Evolutionary conservation across 1,139 yeast genomes (phyloP).

Genomic region (Kodamaea sp.): DNA sequence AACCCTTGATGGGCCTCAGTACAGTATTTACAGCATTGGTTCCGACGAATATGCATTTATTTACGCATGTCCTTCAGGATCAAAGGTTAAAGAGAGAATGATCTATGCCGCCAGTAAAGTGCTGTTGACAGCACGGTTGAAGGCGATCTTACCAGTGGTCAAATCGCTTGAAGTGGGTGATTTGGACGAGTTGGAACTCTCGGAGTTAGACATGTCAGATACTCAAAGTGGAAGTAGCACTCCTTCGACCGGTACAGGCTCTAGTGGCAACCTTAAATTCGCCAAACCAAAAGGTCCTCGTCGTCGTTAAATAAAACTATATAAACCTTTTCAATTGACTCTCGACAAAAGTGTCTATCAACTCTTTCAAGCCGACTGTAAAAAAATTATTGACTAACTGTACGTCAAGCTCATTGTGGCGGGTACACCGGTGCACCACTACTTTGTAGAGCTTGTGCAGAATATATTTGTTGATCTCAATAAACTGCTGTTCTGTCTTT

Average conservation of each 20-base stretch:
- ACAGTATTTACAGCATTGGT: constrained; percentile 49
- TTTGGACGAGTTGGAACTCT: constrained; percentile 56
- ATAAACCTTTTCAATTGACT: constrained; percentile 14
- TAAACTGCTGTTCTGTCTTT: constrained; percentile 29
- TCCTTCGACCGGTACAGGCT: constrained; percentile 6
- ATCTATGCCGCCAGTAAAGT: constrained; percentile 80
- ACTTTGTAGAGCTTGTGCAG: constrained; percentile 45
- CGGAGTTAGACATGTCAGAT: constrained; percentile 21
- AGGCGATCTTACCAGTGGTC: constrained; percentile 27
- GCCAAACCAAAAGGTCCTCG: constrained; percentile 58
- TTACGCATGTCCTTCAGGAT: constrained; percentile 86
- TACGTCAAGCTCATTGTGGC: constrained; percentile 9
- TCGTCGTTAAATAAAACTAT: constrained; percentile 27
- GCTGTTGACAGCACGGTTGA: constrained; percentile 56
- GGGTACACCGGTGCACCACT: constrained; percentile 15
- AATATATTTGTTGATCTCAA: constrained; percentile 34
- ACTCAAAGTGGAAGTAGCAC: constrained; percentile 8
- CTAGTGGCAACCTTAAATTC: constrained; percentile 31
- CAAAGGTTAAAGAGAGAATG: constrained; percentile 90
- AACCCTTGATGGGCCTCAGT: constrained; percentile 36
- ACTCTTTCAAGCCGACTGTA: constrained; percentile 15
- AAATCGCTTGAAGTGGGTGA: constrained; percentile 66
- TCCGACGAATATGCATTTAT: constrained; percentile 49
- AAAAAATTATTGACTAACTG: constrained; percentile 18
- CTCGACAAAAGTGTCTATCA: constrained; percentile 24